Evolutionary conservation across 768 basidiomycete genomes (phyloP).

Genomic region (Russula ochroleuca): DNA sequence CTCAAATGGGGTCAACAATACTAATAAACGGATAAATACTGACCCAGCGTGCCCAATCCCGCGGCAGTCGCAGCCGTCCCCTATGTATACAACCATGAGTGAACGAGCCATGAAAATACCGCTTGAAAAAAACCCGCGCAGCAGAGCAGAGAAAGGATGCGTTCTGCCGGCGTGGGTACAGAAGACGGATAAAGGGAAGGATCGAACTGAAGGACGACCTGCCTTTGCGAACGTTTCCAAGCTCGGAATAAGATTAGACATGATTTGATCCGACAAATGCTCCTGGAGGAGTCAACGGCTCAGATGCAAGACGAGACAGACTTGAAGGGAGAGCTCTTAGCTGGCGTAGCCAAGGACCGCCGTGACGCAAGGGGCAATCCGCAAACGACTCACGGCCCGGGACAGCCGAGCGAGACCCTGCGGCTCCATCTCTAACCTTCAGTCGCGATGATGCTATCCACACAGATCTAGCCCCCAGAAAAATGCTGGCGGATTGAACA

Average conservation of each 20-base stretch:
- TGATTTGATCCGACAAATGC: constrained; percentile 24
- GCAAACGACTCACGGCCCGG: neutral
- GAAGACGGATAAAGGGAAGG: too few relatives aligned
- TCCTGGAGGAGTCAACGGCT: neutral
- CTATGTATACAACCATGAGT: constrained; percentile 27
- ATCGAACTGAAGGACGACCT: constrained; percentile 24
- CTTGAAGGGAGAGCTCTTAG: too few relatives aligned
- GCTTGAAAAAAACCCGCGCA: neutral
- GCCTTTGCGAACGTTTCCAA: constrained; percentile 47
- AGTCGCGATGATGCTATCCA: too few relatives aligned
- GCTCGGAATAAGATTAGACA: constrained; percentile 42
- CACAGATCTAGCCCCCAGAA: too few relatives aligned
- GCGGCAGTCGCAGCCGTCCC: constrained; percentile 39
- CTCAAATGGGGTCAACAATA: neutral
- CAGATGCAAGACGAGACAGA: neutral
- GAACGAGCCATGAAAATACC: neutral
- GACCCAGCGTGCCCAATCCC: constrained; percentile 38
- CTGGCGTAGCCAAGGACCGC: neutral
- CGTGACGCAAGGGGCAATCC: neutral
- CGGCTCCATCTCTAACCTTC: too few relatives aligned
- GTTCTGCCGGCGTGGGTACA: neutral
- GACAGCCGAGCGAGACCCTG: neutral
- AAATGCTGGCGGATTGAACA: too few relatives aligned
- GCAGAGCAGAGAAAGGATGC: neutral
- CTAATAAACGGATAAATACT: constrained; percentile 11